Evolutionary conservation across 2,329 filamentous ascomycete genomes (phyloP).

Genomic region (Fusarium zealandicum): DNA sequence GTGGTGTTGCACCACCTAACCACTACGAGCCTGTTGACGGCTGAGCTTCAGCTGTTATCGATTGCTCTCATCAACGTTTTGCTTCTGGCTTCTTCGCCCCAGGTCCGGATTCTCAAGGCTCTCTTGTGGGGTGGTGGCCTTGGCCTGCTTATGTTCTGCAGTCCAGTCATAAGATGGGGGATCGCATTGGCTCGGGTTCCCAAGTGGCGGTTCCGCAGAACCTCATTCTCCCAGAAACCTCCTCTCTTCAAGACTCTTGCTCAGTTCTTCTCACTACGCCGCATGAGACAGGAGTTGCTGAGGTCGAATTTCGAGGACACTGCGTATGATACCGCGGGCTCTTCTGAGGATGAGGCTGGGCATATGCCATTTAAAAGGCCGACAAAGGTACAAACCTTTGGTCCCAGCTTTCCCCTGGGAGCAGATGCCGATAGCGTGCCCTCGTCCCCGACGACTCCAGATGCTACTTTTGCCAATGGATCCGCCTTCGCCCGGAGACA

Average conservation of each 20-base stretch:
- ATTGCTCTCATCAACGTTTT: constrained; percentile 82
- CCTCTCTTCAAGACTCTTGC: constrained; percentile 50
- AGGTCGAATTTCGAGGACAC: constrained; percentile 44
- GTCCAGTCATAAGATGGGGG: constrained; percentile 79
- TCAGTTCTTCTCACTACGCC: constrained; percentile 55
- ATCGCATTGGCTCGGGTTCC: constrained; percentile 87
- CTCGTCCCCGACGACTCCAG: constrained; percentile 27
- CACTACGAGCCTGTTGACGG: constrained; percentile 84
- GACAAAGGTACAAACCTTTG: constrained; percentile 44
- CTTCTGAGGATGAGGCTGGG: constrained; percentile 45
- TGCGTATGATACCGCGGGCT: constrained; percentile 43
- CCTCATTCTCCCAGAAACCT: constrained; percentile 48
- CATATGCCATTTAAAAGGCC: constrained; percentile 28
- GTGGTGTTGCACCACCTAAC: constrained; percentile 79
- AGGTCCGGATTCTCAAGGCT: constrained; percentile 83
- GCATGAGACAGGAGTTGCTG: constrained; percentile 52
- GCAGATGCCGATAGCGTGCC: constrained; percentile 23
- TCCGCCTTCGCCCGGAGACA: constrained; percentile 52
- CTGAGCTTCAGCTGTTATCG: constrained; percentile 88
- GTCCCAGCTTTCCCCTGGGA: constrained; percentile 18
- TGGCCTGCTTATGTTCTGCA: constrained; percentile 74
- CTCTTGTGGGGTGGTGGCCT: constrained; percentile 87
- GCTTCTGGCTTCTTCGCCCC: constrained; percentile 79
- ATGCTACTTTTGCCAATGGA: constrained; percentile 30
- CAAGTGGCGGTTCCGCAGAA: constrained; percentile 83